Conservation (phyloP, 306 rosid species). For the Prunus dulcis region DNA sequence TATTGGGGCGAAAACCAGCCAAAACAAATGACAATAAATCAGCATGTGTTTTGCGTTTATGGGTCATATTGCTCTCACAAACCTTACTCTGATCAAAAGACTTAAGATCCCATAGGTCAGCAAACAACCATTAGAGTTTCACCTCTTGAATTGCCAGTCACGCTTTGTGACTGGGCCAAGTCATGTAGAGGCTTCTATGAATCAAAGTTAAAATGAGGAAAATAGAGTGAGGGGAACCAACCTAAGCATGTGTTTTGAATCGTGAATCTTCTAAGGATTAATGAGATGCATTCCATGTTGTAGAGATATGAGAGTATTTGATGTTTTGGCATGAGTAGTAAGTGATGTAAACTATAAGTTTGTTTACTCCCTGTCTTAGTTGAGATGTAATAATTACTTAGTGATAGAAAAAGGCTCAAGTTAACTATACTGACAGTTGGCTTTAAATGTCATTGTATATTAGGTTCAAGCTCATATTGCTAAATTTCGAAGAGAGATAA, state of each 20-base stretch:
- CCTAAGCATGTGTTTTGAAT: not conserved
- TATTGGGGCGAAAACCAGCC: not conserved
- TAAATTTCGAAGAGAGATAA: constrained; percentile 58
- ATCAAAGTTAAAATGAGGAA: not conserved
- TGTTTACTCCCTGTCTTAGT: not conserved
- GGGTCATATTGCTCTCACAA: not conserved
- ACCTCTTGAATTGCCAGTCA: not conserved
- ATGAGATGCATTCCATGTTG: not conserved
- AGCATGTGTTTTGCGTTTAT: not conserved
- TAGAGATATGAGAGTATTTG: not conserved
- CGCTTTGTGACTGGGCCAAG: not conserved
- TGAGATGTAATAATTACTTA: not conserved
- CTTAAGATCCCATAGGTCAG: not conserved
- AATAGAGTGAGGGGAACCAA: not conserved
- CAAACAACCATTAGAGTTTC: not conserved
- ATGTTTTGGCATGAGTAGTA: not conserved
- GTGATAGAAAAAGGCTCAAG: constrained; percentile 1
- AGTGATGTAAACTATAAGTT: not conserved
- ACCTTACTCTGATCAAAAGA: not conserved
- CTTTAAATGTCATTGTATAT: constrained; percentile 12
- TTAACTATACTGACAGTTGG: constrained; percentile 11
- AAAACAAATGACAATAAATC: not conserved
- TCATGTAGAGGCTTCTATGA: not conserved
- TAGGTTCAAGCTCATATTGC: constrained; percentile 75
- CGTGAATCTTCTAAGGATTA: not conserved